These are phyloP conservation scores for Ascosphaera apis DNA, from an alignment of 2,329 filamentous ascomycete genomes.

Conservation along the genomic window DNA sequence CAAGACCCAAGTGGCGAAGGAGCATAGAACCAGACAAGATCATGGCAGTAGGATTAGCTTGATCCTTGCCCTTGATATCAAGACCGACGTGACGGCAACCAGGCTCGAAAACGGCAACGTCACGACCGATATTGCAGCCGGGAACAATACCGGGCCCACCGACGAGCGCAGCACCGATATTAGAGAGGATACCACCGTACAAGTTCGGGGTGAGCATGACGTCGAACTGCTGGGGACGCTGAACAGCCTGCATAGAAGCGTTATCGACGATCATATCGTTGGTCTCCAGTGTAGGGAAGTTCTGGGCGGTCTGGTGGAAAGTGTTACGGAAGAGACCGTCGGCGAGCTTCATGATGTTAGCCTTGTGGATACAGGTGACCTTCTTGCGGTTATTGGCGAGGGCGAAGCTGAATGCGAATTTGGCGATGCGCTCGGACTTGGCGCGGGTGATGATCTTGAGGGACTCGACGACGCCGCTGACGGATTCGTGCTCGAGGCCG, in stretches of 20 bases:
- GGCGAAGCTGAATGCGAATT: constrained; percentile 95
- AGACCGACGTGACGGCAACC: constrained; percentile 98
- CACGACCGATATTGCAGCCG: constrained; percentile 98
- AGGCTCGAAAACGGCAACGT: constrained; percentile 95
- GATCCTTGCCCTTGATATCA: constrained; percentile 98
- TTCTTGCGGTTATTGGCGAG: constrained; percentile 98
- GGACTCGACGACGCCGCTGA: constrained; percentile 88
- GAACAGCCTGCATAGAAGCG: constrained; percentile 97
- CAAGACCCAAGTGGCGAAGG: constrained; percentile 83
- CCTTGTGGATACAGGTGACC: constrained; percentile 99
- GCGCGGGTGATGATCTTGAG: constrained; percentile 99
- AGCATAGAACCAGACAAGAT: constrained; percentile 93
- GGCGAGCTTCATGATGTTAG: constrained; percentile 99
- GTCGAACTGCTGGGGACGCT: constrained; percentile 90
- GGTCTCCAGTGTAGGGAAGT: constrained; percentile 84
- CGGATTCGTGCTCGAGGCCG: constrained; percentile 94
- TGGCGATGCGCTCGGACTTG: constrained; percentile 97
- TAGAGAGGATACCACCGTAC: constrained; percentile 96
- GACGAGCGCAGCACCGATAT: constrained; percentile 92
- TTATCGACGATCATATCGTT: constrained; percentile 99
- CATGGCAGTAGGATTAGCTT: constrained; percentile 93
- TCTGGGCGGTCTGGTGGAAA: constrained; percentile 78
- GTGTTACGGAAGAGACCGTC: constrained; percentile 97
- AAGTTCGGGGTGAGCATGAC: constrained; percentile 99
- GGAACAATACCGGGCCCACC: constrained; percentile 93